These are phyloP conservation scores for Halophytophthora polymorphica DNA, from an alignment of 352 stramenopile genomes.

Conservation along the genomic window DNA sequence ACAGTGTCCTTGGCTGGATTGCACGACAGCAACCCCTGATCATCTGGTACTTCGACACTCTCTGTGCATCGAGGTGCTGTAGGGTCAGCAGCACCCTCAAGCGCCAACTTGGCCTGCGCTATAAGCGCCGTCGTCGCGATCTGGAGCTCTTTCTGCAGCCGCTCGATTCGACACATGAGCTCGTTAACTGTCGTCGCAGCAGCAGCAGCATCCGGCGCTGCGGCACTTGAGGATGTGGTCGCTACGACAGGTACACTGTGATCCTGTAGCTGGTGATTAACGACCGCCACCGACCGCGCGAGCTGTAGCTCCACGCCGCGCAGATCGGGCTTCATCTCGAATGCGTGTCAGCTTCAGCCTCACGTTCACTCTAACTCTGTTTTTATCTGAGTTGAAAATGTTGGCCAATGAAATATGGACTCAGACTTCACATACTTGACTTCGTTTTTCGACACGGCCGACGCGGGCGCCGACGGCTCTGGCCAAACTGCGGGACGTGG, in stretches of 20 bases:
- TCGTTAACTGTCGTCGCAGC: neutral
- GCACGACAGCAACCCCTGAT: too few relatives aligned
- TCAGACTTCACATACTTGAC: too few relatives aligned
- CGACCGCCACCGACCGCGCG: slow-evolving; percentile 2
- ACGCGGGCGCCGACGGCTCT: too few relatives aligned
- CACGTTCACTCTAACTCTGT: neutral
- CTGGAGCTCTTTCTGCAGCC: slow-evolving; percentile 10
- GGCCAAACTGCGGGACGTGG: too few relatives aligned
- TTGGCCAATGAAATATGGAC: too few relatives aligned
- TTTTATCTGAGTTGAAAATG: neutral
- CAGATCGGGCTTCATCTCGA: slow-evolving; percentile 4
- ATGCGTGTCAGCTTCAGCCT: neutral
- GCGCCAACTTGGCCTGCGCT: too few relatives aligned
- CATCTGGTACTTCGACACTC: too few relatives aligned
- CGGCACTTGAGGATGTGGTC: too few relatives aligned
- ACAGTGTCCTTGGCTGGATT: too few relatives aligned
- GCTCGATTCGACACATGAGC: slow-evolving; percentile 10
- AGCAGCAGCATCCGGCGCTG: neutral
- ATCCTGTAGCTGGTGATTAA: slow-evolving; percentile 10
- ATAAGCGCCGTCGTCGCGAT: neutral
- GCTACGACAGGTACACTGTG: neutral
- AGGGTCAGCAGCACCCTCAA: too few relatives aligned
- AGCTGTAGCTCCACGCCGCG: slow-evolving; percentile 19
- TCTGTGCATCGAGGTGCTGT: too few relatives aligned
- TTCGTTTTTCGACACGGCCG: too few relatives aligned